phyloP scores from a whole-genome alignment of 208 protist genomes.

The Leptomonas seymouri region DNA sequence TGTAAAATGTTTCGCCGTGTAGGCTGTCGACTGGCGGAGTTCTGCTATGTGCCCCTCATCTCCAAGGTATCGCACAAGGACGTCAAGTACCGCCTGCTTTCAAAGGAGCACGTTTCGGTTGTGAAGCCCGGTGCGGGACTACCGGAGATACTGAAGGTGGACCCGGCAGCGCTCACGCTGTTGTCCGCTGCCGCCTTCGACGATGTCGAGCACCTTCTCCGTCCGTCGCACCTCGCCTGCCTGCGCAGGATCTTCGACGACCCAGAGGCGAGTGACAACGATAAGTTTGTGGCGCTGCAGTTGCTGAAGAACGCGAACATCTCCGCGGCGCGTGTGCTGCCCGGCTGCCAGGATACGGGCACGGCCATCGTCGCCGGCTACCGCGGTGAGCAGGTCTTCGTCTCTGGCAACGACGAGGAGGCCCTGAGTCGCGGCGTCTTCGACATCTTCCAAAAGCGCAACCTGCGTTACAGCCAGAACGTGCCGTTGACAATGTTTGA shows the following conservation, averaged over 20 bases:
- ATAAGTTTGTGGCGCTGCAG: conserved; percentile 97
- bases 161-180: conserved; percentile 85
- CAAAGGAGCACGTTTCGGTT: conserved; percentile 86
- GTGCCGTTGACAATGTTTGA: conserved; percentile 96
- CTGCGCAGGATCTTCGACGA: conserved; percentile 96
- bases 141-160: conserved; percentile 88
- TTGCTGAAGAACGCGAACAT: conserved; percentile 98
- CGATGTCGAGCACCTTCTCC: conserved; percentile 95
- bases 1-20: conserved; percentile 60
- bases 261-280: conserved; percentile 95
- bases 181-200: conserved; percentile 90
- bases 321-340: conserved; percentile 88
- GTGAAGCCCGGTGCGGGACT: conserved; percentile 53
- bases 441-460: conserved; percentile 94
- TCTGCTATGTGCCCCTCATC: conserved; percentile 82
- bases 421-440: conserved; percentile 94
- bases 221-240: conserved; percentile 92
- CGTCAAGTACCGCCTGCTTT: conserved; percentile 80
- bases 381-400: conserved; percentile 95
- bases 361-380: conserved; percentile 97
- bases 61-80: conserved; percentile 69
- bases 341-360: conserved; percentile 97
- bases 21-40: conserved; percentile 41
- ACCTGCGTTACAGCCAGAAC: conserved; percentile 97
- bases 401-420: conserved; percentile 93